Evolutionary conservation across 495 filamentous ascomycete genomes (phyloP), one percentile per base, ranked within the genome.

Genomic region (Pseudoneurospora amorphoporcata): DNA sequence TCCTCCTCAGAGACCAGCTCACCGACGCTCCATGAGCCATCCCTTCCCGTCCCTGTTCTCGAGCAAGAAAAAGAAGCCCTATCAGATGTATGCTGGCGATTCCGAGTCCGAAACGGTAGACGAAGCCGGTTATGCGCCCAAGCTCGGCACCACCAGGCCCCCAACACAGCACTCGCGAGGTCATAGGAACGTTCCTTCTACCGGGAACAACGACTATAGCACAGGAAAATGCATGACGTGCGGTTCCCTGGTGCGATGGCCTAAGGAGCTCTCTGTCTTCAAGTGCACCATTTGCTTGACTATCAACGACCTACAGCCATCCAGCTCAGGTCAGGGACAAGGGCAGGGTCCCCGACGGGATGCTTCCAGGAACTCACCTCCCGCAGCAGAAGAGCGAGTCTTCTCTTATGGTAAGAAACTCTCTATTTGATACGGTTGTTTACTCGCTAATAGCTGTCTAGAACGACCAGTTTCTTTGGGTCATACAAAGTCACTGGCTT

Each of bases 211-310:
- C 69, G 86, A 88, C 68, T 83, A 83, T 70, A 85, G 83, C n/a
- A 90, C 90, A 39, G 92, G 92, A 16, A 91, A 87, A 76, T 97
- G 93, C 77, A 90, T 90, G 84, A 93, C 92, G 12, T 97, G 94
- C 79, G 91, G 90, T 78, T 92, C 90, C 68, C 88, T 88, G 47
- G 89, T 97, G 68, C 89, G 90, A 68, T 97, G 94, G 92, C 94
- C 94, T n/a, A 87, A 86, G 72, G 85, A 90, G 71, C 78, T 95
- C 75, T 86, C 87, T 37, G 85, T 90, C 53, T 97, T 94, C 82
- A 87, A 93, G 75, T 98, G 94, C 81, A 91, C 92, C 40, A 88
- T 91, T 68, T 98, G 94, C 80, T 83, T 93, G 76, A 97, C 92
- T 68, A 88, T 98, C 76, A 97, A 95, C 75, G 94, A 97, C 77